A percentile compares a stretch with the other conserved stretches of the same genome.
phyloP scores from a whole-genome alignment of 768 basidiomycete genomes.

The Serendipita sp. region DNA sequence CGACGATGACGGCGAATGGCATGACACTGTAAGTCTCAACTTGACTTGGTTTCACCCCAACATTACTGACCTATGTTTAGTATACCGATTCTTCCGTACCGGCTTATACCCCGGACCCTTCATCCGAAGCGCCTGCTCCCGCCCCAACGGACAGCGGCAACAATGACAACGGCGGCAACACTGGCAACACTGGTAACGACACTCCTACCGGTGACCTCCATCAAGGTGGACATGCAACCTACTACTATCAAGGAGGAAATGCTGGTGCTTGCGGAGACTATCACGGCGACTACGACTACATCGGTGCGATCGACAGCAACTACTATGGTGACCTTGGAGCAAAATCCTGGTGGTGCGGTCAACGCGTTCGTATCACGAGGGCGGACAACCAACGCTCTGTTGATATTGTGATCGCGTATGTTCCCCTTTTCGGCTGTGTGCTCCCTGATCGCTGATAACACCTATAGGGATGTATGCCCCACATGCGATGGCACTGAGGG shows the following conservation, averaged over 20 bases:
- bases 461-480: conserved; percentile 51
- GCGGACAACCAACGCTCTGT: conserved; percentile 40
- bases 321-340: not conserved
- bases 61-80: not conserved
- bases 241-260: conserved; percentile 27
- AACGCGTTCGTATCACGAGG: conserved; percentile 48
- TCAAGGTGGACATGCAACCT: not conserved
- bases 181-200: not conserved
- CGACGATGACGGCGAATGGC: conserved; percentile 2
- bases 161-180: not conserved
- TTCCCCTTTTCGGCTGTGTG: not conserved
- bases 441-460: not conserved
- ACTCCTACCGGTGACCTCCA: not conserved
- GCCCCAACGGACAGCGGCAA: not conserved
- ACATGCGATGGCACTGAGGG: conserved; percentile 51
- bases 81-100: not conserved
- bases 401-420: conserved; percentile 40
- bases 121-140: not conserved
- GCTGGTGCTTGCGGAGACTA: conserved; percentile 66
- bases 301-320: conserved; percentile 28
- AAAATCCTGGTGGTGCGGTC: conserved; percentile 49
- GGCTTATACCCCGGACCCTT: not conserved
- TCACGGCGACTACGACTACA: conserved; percentile 32
- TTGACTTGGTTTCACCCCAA: not conserved
- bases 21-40: not conserved